Base-by-base conservation (phyloP, 805 yeast species). In the Komagataella phaffii region DNA sequence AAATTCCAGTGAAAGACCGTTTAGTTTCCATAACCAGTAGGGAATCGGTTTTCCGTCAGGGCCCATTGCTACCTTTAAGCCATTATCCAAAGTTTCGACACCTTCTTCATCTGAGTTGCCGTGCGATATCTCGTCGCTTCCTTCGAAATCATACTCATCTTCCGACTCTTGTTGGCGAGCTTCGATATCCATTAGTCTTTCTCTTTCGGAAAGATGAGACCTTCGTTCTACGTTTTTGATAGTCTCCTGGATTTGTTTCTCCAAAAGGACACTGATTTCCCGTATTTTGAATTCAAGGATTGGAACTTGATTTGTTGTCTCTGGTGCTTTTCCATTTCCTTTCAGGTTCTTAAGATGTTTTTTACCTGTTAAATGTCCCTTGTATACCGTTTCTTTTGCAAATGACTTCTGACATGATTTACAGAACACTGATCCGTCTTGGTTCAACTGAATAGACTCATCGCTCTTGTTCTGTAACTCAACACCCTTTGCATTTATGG, bases 11-110 rank as follows among this genome's bases (percentile, higher is more conserved):
- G 85, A 85, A 8, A 90, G 71, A 0, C 99, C 99, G 59, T 88
- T 89, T 47, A 90, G 70, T 64, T 90, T 93, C 72, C 80, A 90
- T 24, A 93, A 70, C 99, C 99, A 93, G 51, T 74, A 80, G 1
- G 99, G 99, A 24, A 93, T 88, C 0, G 97, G 97, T 45, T 75
- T 76, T 0, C 97, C 97, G 65, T 90, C 97, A 17, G 86, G 76
- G 0, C 96, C 98, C 0, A 87, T 50, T 0, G 96, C 96, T 52
- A 87, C 64, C 52, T 83, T 78, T 52, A 77, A 68, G 7, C 60
- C 68, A 40, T 62, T 64, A 5, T 65, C 70, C 10, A 65, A 72
- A 8, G 61, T 68, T 1, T 66, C 71, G 12, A 61, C 65, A 3
- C 55, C 59, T 2, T 58, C 61, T n/a, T 58, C 64, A 3, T 54